Evolutionary conservation across 768 basidiomycete genomes (phyloP).

Genomic region (Coprinopsis strossmayeri): DNA sequence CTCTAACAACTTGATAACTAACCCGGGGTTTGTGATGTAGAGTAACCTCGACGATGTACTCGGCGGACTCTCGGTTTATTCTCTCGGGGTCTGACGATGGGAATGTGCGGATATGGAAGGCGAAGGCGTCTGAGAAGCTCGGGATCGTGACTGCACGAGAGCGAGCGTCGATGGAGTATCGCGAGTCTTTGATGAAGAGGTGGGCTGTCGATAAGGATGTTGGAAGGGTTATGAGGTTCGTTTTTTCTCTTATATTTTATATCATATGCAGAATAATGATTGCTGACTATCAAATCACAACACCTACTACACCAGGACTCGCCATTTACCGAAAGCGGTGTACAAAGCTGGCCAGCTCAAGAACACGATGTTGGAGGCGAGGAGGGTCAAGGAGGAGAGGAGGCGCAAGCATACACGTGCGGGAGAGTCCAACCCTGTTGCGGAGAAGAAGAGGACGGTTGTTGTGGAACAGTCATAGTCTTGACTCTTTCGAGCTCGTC

Average conservation of each 20-base stretch:
- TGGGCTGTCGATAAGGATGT: slow-evolving; percentile 87
- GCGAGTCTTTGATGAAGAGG: slow-evolving; percentile 77
- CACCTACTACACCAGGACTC: slow-evolving; percentile 29
- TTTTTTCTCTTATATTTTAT: slow-evolving; percentile 10
- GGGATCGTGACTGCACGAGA: slow-evolving; percentile 89
- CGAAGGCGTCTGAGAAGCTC: slow-evolving; percentile 85
- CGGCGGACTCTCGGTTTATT: slow-evolving; percentile 87
- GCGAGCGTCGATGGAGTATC: slow-evolving; percentile 87
- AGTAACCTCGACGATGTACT: slow-evolving; percentile 84
- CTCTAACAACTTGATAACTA: too few species aligned
- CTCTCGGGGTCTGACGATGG: slow-evolving; percentile 91
- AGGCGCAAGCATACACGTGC: slow-evolving; percentile 83
- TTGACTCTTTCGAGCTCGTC: background rate
- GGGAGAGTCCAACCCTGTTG: slow-evolving; percentile 82
- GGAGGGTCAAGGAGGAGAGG: slow-evolving; percentile 88
- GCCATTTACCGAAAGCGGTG: slow-evolving; percentile 88
- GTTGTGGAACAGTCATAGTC: slow-evolving; percentile 65
- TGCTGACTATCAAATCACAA: background rate
- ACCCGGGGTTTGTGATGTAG: slow-evolving; percentile 32
- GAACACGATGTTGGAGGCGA: slow-evolving; percentile 86
- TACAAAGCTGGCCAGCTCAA: slow-evolving; percentile 85
- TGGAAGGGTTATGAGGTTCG: slow-evolving; percentile 72
- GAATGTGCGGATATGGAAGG: slow-evolving; percentile 93
- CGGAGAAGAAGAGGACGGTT: slow-evolving; percentile 87
- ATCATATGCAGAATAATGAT: background rate